Percentiles rank a stretch among this genome's conserved stretches.
Evolutionary conservation across 495 filamentous ascomycete species (phyloP).

Genomic region (Penicillium ucsense): DNA sequence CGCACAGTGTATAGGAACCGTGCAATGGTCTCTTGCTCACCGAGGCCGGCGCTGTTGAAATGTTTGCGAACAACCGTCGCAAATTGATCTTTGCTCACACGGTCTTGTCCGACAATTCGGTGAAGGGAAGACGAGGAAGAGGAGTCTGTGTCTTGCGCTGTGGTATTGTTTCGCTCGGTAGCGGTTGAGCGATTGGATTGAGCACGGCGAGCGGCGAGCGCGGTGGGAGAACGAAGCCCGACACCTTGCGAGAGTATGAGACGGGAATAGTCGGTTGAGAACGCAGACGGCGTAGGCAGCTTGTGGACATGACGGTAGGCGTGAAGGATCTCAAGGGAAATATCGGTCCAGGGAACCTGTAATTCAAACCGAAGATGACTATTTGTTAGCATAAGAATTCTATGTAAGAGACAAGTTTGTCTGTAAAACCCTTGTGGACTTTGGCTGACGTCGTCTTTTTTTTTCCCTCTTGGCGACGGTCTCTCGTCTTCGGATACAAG

Average conservation of each 20-base stretch:
- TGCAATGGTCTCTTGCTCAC: conserved; percentile 81
- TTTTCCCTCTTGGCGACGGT: conserved; percentile 1
- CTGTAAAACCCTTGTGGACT: too few species aligned
- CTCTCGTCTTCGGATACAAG: neutral
- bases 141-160: neutral
- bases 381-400: neutral
- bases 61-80: conserved; percentile 79
- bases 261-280: conserved; percentile 60
- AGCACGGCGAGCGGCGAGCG: conserved; percentile 33
- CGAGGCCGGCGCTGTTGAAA: conserved; percentile 76
- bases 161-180: conserved; percentile 1
- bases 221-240: conserved; percentile 44
- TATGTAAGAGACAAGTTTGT: neutral
- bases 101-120: conserved; percentile 37
- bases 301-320: conserved; percentile 72
- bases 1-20: conserved; percentile 76
- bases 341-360: conserved; percentile 69
- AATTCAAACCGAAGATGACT: neutral
- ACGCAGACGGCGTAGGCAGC: conserved; percentile 59
- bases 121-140: conserved; percentile 11
- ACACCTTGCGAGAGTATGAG: conserved; percentile 63
- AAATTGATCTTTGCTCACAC: conserved; percentile 68
- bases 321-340: conserved; percentile 63
- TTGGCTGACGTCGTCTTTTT: neutral
- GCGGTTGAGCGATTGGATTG: conserved; percentile 11